Percentiles rank a stretch among this genome's conserved stretches.
Conservation (phyloP, 2,329 filamentous ascomycete genomes). For the Phyllosticta citribraziliensis region DNA sequence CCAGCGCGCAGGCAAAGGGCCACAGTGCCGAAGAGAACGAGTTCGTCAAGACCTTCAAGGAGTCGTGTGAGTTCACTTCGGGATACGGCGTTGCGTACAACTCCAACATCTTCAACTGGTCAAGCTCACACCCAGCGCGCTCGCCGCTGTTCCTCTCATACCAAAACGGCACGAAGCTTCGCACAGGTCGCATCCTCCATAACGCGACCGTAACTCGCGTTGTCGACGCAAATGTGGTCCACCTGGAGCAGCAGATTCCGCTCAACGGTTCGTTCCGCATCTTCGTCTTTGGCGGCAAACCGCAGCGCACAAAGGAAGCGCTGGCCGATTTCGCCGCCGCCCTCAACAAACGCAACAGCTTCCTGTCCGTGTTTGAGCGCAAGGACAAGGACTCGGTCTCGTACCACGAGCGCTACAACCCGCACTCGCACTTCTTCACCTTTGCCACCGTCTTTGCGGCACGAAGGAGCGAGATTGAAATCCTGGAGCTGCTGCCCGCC, state of each 20-base stretch:
- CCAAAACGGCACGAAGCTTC: constrained; percentile 45
- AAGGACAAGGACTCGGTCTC: constrained; percentile 37
- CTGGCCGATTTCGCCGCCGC: constrained; percentile 60
- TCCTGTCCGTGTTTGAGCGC: constrained; percentile 43
- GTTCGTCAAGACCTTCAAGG: constrained; percentile 85
- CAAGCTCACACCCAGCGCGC: constrained; percentile 55
- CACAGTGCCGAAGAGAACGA: constrained; percentile 52
- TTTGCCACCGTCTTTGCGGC: constrained; percentile 66
- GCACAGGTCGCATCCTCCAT: constrained; percentile 64
- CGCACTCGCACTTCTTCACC: constrained; percentile 74
- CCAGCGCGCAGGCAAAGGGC: constrained; percentile 28
- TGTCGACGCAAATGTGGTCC: constrained; percentile 79
- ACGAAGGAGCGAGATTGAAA: constrained; percentile 59
- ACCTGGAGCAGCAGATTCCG: constrained; percentile 82
- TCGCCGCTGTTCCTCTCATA: constrained; percentile 59
- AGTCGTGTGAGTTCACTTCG: constrained; percentile 82
- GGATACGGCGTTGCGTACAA: constrained; percentile 85
- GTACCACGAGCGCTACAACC: constrained; percentile 74
- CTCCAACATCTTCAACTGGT: constrained; percentile 79
- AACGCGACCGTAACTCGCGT: constrained; percentile 78
- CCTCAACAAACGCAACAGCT: constrained; percentile 57
- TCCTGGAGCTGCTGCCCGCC: constrained; percentile 58
- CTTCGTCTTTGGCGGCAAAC: constrained; percentile 73
- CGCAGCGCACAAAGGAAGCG: constrained; percentile 48
- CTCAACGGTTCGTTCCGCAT: constrained; percentile 81